phyloP scores from a whole-genome alignment of 495 filamentous ascomycete species.

The Penicillium pulvis region DNA sequence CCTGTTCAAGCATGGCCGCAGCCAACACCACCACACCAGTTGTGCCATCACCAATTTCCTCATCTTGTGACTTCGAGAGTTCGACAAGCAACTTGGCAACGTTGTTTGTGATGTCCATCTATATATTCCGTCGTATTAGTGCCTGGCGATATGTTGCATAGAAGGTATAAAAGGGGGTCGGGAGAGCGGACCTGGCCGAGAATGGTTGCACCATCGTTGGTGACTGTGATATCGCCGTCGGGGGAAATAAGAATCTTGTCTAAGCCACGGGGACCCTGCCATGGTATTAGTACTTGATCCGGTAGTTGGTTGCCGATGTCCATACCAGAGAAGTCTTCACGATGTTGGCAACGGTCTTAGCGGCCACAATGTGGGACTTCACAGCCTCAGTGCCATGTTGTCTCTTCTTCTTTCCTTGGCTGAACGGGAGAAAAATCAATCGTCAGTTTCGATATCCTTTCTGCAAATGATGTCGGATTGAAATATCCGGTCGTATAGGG shows the following conservation, averaged over 20 bases:
- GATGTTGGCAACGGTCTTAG: slow-evolving; percentile 92
- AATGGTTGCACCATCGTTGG: slow-evolving; percentile 98
- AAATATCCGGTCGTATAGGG: slow-evolving; percentile 7
- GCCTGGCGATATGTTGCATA: not conserved
- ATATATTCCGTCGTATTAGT: slow-evolving; percentile 21
- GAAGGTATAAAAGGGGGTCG: slow-evolving; percentile 15
- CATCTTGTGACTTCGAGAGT: slow-evolving; percentile 98
- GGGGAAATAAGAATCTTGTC: slow-evolving; percentile 99
- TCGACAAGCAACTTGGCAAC: slow-evolving; percentile 96
- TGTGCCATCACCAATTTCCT: slow-evolving; percentile 98
- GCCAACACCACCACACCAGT: slow-evolving; percentile 97
- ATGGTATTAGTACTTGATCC: slow-evolving; percentile 23
- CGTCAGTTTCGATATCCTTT: slow-evolving; percentile 19
- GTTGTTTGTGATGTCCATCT: slow-evolving; percentile 99
- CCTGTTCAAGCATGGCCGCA: slow-evolving; percentile 92
- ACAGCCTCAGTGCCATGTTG: slow-evolving; percentile 95
- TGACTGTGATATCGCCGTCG: slow-evolving; percentile 98
- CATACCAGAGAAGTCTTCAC: slow-evolving; percentile 89
- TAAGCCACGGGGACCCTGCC: slow-evolving; percentile 84
- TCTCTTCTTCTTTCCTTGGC: slow-evolving; percentile 97
- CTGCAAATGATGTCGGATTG: slow-evolving; percentile 4
- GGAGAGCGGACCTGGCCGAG: slow-evolving; percentile 67
- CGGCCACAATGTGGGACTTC: slow-evolving; percentile 96
- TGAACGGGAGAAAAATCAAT: slow-evolving; percentile 37
- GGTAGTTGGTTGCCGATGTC: not conserved